phyloP scores from a whole-genome alignment of 805 yeast genomes.

The Nakazawaea peltata region DNA sequence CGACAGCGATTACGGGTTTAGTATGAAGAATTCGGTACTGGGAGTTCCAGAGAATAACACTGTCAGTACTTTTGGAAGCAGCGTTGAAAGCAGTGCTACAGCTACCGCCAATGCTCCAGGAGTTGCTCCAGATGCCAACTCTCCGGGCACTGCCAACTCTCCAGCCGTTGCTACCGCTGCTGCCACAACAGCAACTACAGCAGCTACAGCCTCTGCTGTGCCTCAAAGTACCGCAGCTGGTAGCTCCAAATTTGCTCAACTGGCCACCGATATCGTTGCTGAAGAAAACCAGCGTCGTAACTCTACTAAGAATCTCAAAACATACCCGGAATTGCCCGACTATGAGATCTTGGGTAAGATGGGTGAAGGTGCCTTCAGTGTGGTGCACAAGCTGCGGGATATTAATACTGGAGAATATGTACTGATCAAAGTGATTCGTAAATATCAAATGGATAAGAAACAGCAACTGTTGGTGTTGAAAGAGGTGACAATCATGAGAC shows the following conservation, averaged over 20 bases:
- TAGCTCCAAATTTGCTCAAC: conserved; percentile 21
- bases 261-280: conserved; percentile 24
- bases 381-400: conserved; percentile 68
- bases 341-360: conserved; percentile 26
- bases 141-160: no score
- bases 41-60: no score
- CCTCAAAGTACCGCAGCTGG: no score
- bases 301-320: conserved; percentile 13
- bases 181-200: background rate
- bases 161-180: no score
- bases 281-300: conserved; percentile 20
- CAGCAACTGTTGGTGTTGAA: conserved; percentile 54
- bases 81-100: no score
- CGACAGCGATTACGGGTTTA: no score
- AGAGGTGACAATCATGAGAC: conserved; percentile 69
- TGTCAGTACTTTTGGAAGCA: no score
- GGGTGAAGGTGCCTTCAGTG: conserved; percentile 89
- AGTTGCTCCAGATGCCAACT: no score
- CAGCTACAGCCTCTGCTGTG: conserved; percentile 1
- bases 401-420: conserved; percentile 32
- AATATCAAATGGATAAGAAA: conserved; percentile 41
- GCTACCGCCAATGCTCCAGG: no score
- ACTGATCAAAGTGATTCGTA: conserved; percentile 73
- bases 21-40: no score
- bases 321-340: conserved; percentile 17